Conservation (phyloP, 495 filamentous ascomycete species). For the Neurospora sp. region DNA sequence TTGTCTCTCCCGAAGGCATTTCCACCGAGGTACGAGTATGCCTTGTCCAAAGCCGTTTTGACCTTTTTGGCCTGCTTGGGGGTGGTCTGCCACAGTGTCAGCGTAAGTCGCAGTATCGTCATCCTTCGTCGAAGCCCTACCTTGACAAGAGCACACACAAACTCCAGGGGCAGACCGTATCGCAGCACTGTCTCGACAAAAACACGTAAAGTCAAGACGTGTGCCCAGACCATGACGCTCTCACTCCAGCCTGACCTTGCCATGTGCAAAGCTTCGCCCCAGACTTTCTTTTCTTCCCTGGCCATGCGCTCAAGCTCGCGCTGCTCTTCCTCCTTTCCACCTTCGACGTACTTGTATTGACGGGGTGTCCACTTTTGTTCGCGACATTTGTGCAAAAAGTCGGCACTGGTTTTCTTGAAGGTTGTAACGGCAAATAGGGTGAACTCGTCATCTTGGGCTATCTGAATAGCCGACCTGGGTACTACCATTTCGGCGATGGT, state of each 20-base stretch:
- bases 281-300: conserved; percentile 75
- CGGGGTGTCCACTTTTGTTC: conserved; percentile 90
- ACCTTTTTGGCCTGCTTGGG: conserved; percentile 73
- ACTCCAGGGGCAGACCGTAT: conserved; percentile 84
- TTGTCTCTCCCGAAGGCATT: conserved; percentile 94
- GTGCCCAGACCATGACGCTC: conserved; percentile 87
- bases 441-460: conserved; percentile 80
- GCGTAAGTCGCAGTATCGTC: neutral
- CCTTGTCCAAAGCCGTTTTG: conserved; percentile 67
- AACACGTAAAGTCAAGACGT: conserved; percentile 80
- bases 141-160: conserved; percentile 72
- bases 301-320: conserved; percentile 71
- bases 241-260: conserved; percentile 87
- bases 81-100: conserved; percentile 52
- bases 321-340: conserved; percentile 77
- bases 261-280: conserved; percentile 80
- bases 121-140: conserved; percentile 40
- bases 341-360: conserved; percentile 87
- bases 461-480: conserved; percentile 67
- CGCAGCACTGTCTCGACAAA: conserved; percentile 95
- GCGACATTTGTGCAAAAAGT: conserved; percentile 81
- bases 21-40: conserved; percentile 87
- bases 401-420: conserved; percentile 80
- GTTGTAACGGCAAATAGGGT: conserved; percentile 77
- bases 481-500: conserved; percentile 75